These are phyloP conservation scores for Amylocystis lapponica DNA, from an alignment of 768 basidiomycete species.

Conservation along the genomic window DNA sequence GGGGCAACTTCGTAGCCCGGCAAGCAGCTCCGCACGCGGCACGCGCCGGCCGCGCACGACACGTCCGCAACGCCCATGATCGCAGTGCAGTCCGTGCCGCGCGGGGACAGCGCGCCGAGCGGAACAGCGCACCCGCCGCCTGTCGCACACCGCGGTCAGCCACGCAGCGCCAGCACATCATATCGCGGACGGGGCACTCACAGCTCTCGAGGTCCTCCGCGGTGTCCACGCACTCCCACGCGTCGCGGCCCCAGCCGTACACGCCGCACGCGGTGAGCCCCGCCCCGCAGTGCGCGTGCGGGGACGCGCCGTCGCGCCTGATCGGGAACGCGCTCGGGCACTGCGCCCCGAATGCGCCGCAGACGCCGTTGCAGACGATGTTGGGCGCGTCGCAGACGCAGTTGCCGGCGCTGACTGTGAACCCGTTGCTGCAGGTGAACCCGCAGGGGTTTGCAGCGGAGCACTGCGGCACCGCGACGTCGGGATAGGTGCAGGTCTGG, in stretches of 20 bases:
- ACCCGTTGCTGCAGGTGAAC: constrained; percentile 43
- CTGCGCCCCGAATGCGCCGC: constrained; percentile 12
- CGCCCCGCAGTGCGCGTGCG: constrained; percentile 27
- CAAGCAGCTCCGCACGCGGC: constrained; percentile 40
- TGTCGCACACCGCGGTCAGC: constrained; percentile 14
- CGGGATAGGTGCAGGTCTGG: constrained; percentile 35
- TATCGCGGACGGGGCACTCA: constrained; percentile 22
- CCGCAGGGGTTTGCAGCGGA: constrained; percentile 32
- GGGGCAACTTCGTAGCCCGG: constrained; percentile 28
- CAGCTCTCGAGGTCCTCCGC: constrained; percentile 47
- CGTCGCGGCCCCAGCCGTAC: constrained; percentile 28
- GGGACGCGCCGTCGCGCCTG: constrained; percentile 19
- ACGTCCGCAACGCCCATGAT: constrained; percentile 44
- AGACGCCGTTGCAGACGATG: constrained; percentile 43
- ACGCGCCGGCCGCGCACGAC: constrained; percentile 37
- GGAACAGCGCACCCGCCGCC: constrained; percentile 44
- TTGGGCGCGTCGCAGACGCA: constrained; percentile 39
- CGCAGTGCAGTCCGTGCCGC: constrained; percentile 48
- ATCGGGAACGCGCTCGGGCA: constrained; percentile 23
- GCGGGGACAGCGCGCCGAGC: constrained; percentile 18
- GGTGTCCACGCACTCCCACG: constrained; percentile 47
- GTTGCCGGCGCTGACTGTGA: constrained; percentile 27
- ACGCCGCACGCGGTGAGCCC: constrained; percentile 40
- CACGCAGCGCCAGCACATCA: not conserved
- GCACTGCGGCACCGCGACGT: constrained; percentile 34